phyloP scores from a whole-genome alignment of 2,329 filamentous ascomycete species.

The Septoria petroselini region DNA sequence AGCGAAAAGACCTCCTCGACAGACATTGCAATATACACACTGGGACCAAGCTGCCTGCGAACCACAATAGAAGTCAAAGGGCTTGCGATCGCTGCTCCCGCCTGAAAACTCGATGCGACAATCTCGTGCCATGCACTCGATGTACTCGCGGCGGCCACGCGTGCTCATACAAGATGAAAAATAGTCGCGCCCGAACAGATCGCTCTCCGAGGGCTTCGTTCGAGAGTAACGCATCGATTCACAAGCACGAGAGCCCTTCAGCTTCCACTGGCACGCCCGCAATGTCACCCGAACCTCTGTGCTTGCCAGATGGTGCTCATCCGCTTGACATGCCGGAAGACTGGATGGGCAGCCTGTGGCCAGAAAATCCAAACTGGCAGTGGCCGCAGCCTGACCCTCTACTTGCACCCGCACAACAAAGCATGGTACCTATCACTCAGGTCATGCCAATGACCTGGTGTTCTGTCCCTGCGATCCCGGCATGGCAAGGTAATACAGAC shows the following conservation, averaged over 20 bases:
- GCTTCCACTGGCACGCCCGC: conserved; percentile 3
- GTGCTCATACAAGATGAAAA: conserved; percentile 19
- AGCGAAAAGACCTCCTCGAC: conserved; percentile 27
- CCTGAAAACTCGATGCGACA: conserved; percentile 26
- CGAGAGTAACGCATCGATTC: conserved; percentile 3
- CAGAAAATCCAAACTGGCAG: conserved; percentile 13
- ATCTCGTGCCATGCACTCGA: conserved; percentile 21
- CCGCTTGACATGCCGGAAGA: not conserved
- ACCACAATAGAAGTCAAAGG: conserved; percentile 16
- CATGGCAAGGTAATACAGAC: not conserved
- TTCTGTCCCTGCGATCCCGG: not conserved
- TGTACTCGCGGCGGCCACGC: conserved; percentile 20
- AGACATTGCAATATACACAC: conserved; percentile 24
- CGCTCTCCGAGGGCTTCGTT: conserved; percentile 16
- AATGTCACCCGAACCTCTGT: conserved; percentile 1
- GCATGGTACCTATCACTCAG: not conserved
- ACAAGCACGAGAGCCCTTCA: conserved; percentile 8
- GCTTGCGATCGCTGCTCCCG: conserved; percentile 26
- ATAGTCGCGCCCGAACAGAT: conserved; percentile 20
- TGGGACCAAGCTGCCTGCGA: conserved; percentile 12
- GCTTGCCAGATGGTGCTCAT: not conserved
- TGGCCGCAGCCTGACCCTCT: conserved; percentile 2
- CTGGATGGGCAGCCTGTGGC: conserved; percentile 8
- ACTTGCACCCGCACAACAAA: not conserved
- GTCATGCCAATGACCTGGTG: not conserved